Evolutionary conservation across 768 basidiomycete genomes (phyloP), one percentile per base, ranked within the genome.

Genomic region (Boletus subparvulus): DNA sequence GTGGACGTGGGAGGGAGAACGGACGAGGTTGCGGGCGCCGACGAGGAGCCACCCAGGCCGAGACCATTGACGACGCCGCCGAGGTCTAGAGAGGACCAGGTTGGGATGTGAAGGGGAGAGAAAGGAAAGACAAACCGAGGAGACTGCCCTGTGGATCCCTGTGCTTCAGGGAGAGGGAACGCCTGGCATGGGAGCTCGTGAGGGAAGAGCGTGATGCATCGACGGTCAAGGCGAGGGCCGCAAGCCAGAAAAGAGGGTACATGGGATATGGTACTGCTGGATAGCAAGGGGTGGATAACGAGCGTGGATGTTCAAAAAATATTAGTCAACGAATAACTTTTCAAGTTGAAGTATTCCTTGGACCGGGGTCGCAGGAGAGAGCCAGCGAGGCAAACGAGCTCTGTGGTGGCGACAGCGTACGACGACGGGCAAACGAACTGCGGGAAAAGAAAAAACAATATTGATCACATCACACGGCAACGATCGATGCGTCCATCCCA

Each of bases 201-300:
- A 68, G 52, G n/a, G 78, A 76, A 0, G 78, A 75, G 60, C 78
- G 81, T 45, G 72, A 64, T 0, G 78, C 77, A 21, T 66, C 65
- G 51, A 69, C 71, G 35, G 64, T 35, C 40, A 61, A 41, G 8
- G 61, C 56, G 50, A 70, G 40, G 55, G 71, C 50, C 32, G 69
- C 59, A 57, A 76, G 52, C 19, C 70, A 50, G 36, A 77, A 59
- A 54, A 69, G 54, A 0, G 49, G 58, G 53, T 66, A 62, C 63
- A 76, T 60, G 53, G 62, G 60, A 57, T 71, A 73, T 72, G 74
- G 66, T 52, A 54, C 58, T 65, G 66, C 62, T 65, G 68, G 54
- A 60, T 56, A 67, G 74, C 70, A 58, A 58, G 68, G 69, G 67
- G 14, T 52, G 52, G 52, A 61, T 16, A 81, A 80, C 48, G 80